Evolutionary conservation across 73 alveolate genomes (phyloP), one percentile per base, ranked within the genome.

Genomic region (Paramecium tetraurelia): DNA sequence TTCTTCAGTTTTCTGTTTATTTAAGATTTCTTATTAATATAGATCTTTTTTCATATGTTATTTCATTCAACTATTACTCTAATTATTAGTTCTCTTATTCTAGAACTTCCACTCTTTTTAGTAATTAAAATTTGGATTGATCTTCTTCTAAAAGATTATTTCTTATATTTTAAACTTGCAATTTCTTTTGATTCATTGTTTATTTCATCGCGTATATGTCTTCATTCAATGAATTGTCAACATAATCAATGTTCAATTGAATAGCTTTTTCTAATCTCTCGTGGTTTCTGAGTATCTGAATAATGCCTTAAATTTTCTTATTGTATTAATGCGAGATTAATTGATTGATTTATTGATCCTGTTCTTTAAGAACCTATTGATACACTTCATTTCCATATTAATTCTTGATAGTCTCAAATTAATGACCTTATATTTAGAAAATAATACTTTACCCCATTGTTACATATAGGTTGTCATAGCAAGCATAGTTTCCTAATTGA

Each of bases 1-100:
- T 36, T 72, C 86, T 72, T 72, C 57, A 12, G 86, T 40, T 72
- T 72, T 72, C 16, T 72, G 35, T 72, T 72, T 36, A 72, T 72
- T 72, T 36, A 72, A 36, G 59, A 72, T 72, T 72, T 72, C 57
- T 36, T 33, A 38, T 72, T 72, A 33, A 12, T 33, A 72, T 6
- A 36, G 59, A 36, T 72, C 86, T 22, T 29, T 72, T 20, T 72
- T 72, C 59, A 72, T 36, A 29, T n/a, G 86, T 72, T 3, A 72
- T 36, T 36, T 72, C 86, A 63, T 63, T 63, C 46, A 63, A 63
- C 24, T 63, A n/a, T 27, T 63, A 63, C 31, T 63, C 84, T 12
- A 63, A 41, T 75, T 75, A 35, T 35, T 29, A 38, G 18, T 75
- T 38, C 14, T 41, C 87, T 38, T 35, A 75, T 20, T 75, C 59